Conservation (phyloP, 1,284 basidiomycete genomes). For the Austropuccinia psidii region DNA sequence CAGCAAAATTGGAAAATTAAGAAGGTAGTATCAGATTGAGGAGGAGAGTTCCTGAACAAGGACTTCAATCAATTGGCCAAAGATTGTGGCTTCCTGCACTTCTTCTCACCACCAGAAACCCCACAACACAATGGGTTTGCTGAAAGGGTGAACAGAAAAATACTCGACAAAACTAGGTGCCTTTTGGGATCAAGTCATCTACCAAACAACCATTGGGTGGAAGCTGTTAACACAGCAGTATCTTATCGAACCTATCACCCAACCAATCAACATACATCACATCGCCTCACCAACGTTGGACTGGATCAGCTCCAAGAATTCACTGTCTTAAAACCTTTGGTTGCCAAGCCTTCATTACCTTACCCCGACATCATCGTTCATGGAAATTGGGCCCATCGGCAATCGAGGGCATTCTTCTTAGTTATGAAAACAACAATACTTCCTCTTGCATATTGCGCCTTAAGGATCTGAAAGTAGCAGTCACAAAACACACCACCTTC, state of each 20-base stretch:
- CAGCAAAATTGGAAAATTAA: background rate
- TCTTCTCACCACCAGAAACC: slow-evolving; percentile 49
- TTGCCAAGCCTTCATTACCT: background rate
- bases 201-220: slow-evolving; percentile 46
- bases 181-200: slow-evolving; percentile 44
- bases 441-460: background rate
- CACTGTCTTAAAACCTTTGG: background rate
- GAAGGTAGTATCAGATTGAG: slow-evolving; percentile 43
- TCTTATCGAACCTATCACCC: slow-evolving; percentile 44
- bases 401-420: background rate
- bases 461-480: background rate
- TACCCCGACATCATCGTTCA: background rate
- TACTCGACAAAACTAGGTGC: slow-evolving; percentile 41
- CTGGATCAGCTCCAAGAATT: background rate
- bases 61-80: slow-evolving; percentile 44
- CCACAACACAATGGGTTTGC: slow-evolving; percentile 47
- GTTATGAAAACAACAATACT: background rate
- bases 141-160: slow-evolving; percentile 44
- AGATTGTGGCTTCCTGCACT: slow-evolving; percentile 43
- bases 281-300: background rate
- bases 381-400: background rate
- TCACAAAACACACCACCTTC: background rate
- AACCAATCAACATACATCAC: background rate
- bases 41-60: slow-evolving; percentile 44
- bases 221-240: slow-evolving; percentile 44